A percentile compares a stretch with the other conserved stretches of the same genome.
Evolutionary conservation across 345 rosid species (phyloP).

Genomic region (Ceriops decandra): DNA sequence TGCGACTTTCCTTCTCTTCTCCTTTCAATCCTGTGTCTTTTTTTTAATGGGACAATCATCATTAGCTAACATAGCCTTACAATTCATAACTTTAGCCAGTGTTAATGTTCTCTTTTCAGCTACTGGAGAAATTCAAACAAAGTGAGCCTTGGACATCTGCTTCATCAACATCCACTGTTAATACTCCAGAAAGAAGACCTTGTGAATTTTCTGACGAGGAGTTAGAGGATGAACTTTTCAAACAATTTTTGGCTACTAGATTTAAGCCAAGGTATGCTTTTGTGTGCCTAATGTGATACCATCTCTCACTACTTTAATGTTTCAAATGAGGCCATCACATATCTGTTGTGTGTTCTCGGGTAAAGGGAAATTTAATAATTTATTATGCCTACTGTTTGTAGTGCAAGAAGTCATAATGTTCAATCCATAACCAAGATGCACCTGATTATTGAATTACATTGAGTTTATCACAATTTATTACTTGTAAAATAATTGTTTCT

Average conservation of each 20-base stretch:
- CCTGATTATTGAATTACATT: neutral
- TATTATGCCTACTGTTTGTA: neutral
- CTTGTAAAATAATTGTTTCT: no score
- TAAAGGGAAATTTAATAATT: no score
- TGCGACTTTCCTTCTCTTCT: no score
- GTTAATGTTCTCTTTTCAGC: slow-evolving; percentile 38
- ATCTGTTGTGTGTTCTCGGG: no score
- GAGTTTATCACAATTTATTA: no score
- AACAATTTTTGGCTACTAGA: slow-evolving; percentile 45
- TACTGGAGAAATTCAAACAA: slow-evolving; percentile 48
- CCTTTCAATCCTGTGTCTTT: neutral
- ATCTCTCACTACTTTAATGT: no score
- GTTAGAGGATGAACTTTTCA: slow-evolving; percentile 58
- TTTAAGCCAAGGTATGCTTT: slow-evolving; percentile 54
- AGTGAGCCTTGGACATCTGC: slow-evolving; percentile 53
- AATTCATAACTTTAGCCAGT: slow-evolving; percentile 7
- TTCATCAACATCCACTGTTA: slow-evolving; percentile 20
- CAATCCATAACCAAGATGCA: neutral
- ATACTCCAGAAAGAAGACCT: slow-evolving; percentile 27
- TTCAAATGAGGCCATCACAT: no score
- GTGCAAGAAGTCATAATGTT: neutral
- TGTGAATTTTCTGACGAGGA: slow-evolving; percentile 39
- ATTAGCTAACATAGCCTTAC: neutral
- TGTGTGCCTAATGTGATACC: slow-evolving; percentile 5
- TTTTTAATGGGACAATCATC: neutral